These are phyloP conservation scores for Cytospora paraplurivora DNA, from an alignment of 2,329 filamentous ascomycete species.

Conservation along the genomic window DNA sequence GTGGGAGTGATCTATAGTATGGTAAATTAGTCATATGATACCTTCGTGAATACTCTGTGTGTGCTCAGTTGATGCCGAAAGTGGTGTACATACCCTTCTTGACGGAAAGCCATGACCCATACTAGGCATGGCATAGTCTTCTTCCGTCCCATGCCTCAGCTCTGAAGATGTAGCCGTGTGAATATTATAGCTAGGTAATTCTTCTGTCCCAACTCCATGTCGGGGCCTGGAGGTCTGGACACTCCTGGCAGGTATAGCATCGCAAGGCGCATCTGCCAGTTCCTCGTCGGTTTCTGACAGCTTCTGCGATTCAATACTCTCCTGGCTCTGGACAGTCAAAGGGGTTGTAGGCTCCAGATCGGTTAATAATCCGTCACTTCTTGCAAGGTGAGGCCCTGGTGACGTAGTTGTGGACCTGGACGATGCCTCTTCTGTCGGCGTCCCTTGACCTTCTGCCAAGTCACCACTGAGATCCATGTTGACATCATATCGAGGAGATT, in stretches of 20 bases:
- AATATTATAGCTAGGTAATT: neutral
- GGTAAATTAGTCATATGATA: constrained; percentile 3
- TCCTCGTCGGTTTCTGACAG: constrained; percentile 21
- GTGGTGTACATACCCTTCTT: constrained; percentile 49
- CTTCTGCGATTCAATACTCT: constrained; percentile 9
- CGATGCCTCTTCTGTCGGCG: constrained; percentile 8
- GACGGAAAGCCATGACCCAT: constrained; percentile 58
- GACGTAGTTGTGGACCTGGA: constrained; percentile 49
- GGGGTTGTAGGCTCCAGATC: constrained; percentile 18
- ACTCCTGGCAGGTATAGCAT: constrained; percentile 6
- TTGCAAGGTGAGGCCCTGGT: constrained; percentile 41
- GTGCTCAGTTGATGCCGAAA: neutral
- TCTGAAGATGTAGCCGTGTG: constrained; percentile 15
- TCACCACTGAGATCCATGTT: neutral
- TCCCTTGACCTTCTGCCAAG: neutral
- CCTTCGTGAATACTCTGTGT: neutral
- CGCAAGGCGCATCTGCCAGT: constrained; percentile 17
- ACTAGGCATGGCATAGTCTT: constrained; percentile 44
- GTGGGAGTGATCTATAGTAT: constrained; percentile 67
- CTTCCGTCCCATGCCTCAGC: constrained; percentile 34
- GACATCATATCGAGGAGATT: constrained; percentile 2
- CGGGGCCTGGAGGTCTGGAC: constrained; percentile 17
- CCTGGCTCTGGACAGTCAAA: constrained; percentile 9
- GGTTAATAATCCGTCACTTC: constrained; percentile 17
- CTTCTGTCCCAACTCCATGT: constrained; percentile 24